Evolutionary conservation across 306 rosid species (phyloP).

Genomic region (Carpinus fangiana): DNA sequence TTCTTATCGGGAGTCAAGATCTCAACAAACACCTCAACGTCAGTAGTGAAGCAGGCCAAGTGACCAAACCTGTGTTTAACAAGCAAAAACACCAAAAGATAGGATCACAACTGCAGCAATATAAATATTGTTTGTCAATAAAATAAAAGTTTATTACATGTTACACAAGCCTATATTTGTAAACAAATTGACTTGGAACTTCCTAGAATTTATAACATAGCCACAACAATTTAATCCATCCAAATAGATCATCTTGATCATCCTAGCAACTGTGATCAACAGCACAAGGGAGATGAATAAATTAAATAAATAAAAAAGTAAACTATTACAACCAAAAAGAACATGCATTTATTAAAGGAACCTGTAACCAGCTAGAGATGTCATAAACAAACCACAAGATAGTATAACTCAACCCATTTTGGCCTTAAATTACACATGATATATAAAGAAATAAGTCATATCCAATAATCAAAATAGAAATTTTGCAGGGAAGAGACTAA

Average conservation of each 20-base stretch:
- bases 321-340: background rate
- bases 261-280: background rate
- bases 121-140: constrained; percentile 4
- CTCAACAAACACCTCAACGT: constrained; percentile 75
- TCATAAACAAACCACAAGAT: background rate
- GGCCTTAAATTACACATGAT: background rate
- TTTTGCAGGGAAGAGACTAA: background rate
- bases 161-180: constrained; percentile 6
- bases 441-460: background rate
- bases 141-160: background rate
- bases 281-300: background rate
- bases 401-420: background rate
- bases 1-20: constrained; percentile 64
- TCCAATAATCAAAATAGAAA: background rate
- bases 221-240: constrained; percentile 7
- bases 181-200: background rate
- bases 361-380: background rate
- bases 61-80: constrained; percentile 80
- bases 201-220: constrained; percentile 8
- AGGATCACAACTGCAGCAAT: constrained; percentile 15
- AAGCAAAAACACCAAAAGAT: constrained; percentile 29
- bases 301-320: background rate
- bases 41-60: constrained; percentile 78
- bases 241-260: constrained; percentile 9
- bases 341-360: background rate